These are phyloP conservation scores for Poa annua DNA, from an alignment of 176 grass and related monocot species.

Conservation along the genomic window DNA sequence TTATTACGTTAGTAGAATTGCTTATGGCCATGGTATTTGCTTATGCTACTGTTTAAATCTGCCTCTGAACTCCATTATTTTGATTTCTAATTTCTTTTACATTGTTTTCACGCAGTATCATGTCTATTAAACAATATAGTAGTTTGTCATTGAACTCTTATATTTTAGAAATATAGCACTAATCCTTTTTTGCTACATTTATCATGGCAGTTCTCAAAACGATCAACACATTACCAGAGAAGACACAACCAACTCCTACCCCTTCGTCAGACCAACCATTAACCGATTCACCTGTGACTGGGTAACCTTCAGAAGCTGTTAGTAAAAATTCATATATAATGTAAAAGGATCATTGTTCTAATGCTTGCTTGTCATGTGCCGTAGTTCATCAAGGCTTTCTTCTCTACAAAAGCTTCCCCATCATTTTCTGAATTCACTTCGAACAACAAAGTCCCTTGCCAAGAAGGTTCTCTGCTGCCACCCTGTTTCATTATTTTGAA, in stretches of 20 bases:
- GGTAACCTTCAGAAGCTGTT: conserved; percentile 50
- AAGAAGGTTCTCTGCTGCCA: conserved; percentile 62
- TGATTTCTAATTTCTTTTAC: neutral
- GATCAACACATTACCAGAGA: conserved; percentile 82
- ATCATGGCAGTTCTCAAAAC: conserved; percentile 77
- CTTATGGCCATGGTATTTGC: neutral
- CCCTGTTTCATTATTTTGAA: neutral
- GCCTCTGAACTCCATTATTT: neutral
- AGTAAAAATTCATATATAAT: neutral
- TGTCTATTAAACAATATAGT: conserved; percentile 4
- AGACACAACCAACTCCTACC: conserved; percentile 47
- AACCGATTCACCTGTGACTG: conserved; percentile 48
- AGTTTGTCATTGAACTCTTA: conserved; percentile 7
- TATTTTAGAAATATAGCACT: conserved; percentile 26
- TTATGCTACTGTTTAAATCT: conserved; percentile 15
- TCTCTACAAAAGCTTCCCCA: conserved; percentile 67
- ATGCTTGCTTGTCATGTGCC: conserved; percentile 34
- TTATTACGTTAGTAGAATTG: neutral
- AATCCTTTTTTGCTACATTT: conserved; percentile 34
- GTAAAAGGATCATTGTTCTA: conserved; percentile 18
- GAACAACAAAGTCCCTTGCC: conserved; percentile 65
- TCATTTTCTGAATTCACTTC: conserved; percentile 75
- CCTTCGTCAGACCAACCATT: conserved; percentile 64
- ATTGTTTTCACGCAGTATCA: conserved; percentile 17
- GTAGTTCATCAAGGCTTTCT: conserved; percentile 67